Conservation (phyloP, 176 grass and related monocot species). For the Dendrocalamus sinicus region DNA sequence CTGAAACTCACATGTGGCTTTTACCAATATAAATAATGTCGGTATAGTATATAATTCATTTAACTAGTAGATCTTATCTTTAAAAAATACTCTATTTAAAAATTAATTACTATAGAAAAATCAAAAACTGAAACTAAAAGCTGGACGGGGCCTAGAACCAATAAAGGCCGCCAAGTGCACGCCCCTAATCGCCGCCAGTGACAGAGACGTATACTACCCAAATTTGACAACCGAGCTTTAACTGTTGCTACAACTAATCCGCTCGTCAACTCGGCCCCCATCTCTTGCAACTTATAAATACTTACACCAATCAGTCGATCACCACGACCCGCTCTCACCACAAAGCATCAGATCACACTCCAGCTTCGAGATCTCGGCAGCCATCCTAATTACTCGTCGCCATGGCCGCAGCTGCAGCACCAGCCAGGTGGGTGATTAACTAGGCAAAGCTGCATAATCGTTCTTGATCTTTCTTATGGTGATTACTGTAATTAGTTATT, state of each 20-base stretch:
- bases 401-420: conserved; percentile 32
- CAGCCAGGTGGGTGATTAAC: not conserved
- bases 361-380: too few species aligned
- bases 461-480: not conserved
- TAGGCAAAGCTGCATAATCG: not conserved
- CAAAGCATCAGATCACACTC: not conserved
- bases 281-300: conserved; percentile 42
- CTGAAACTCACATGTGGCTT: too few species aligned
- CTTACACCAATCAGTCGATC: not conserved
- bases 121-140: too few species aligned
- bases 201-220: not conserved
- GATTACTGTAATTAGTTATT: not conserved
- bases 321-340: not conserved
- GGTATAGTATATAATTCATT: too few species aligned
- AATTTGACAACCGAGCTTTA: not conserved
- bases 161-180: not conserved
- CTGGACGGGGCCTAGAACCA: too few species aligned
- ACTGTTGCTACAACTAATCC: not conserved
- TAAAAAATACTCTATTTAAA: too few species aligned
- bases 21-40: too few species aligned
- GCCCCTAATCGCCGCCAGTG: not conserved
- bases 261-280: not conserved
- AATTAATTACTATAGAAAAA: too few species aligned
- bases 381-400: not conserved
- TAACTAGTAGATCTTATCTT: too few species aligned